Conservation (phyloP, 75 land plant genomes). For the Ceratopteris richardii region DNA sequence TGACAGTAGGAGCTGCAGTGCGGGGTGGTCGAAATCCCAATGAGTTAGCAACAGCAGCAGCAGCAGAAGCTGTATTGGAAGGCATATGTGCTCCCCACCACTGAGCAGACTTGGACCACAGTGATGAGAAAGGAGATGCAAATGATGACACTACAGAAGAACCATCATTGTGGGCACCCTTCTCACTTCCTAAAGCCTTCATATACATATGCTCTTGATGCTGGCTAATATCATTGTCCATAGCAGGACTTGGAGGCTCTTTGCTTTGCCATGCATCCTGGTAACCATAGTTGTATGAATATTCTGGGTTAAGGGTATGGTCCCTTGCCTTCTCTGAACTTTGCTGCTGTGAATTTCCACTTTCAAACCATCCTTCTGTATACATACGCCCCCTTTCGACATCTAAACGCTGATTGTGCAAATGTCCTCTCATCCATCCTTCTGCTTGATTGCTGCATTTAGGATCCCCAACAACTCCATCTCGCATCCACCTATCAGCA, state of each 20-base stretch:
- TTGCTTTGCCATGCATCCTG: too few species aligned
- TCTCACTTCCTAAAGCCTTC: neutral
- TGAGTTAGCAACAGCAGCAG: conserved; percentile 1
- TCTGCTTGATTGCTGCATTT: neutral
- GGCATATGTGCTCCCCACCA: conserved; percentile 4
- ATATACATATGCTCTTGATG: too few species aligned
- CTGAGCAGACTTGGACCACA: conserved; percentile 1
- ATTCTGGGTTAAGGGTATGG: too few species aligned
- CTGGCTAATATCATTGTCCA: too few species aligned
- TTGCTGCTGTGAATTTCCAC: too few species aligned
- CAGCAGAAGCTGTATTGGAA: neutral
- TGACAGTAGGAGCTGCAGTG: conserved; percentile 34
- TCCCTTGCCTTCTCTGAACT: too few species aligned
- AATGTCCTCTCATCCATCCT: neutral
- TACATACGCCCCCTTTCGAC: neutral
- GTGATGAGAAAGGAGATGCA: neutral
- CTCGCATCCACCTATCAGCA: neutral
- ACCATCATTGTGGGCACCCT: neutral
- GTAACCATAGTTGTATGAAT: too few species aligned
- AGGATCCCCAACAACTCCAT: neutral
- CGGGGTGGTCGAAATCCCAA: conserved; percentile 5
- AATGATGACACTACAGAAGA: neutral
- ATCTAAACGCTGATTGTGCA: neutral
- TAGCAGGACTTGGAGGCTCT: too few species aligned
- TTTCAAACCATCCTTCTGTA: too few species aligned